These are phyloP conservation scores for Hyphopichia khmerensis DNA, from an alignment of 1,139 yeast genomes.

Conservation along the genomic window DNA sequence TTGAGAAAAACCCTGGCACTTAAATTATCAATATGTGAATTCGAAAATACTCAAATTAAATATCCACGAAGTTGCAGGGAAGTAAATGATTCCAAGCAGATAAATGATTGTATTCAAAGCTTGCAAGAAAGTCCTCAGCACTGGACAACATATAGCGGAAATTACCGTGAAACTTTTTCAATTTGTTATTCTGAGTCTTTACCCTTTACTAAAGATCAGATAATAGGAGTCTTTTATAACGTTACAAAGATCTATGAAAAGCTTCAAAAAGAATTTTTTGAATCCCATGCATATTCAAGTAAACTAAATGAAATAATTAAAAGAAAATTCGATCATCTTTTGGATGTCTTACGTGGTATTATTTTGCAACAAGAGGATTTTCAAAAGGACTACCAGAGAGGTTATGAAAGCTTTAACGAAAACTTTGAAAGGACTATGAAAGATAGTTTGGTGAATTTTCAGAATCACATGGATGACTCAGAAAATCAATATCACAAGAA, in stretches of 20 bases:
- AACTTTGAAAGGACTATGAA: neutral
- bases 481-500: neutral
- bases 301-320: conserved; percentile 7
- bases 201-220: conserved; percentile 53
- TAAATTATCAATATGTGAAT: conserved; percentile 54
- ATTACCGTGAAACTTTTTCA: conserved; percentile 47
- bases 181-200: conserved; percentile 51
- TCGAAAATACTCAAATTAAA: conserved; percentile 39
- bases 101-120: conserved; percentile 35
- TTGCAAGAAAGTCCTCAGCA: conserved; percentile 49
- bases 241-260: conserved; percentile 35
- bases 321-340: conserved; percentile 6
- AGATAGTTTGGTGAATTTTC: conserved; percentile 2
- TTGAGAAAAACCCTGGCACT: conserved; percentile 43
- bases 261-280: conserved; percentile 17
- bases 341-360: neutral
- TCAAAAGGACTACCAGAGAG: neutral
- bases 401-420: conserved; percentile 6
- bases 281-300: conserved; percentile 12
- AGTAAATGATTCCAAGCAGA: conserved; percentile 10
- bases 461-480: conserved; percentile 3
- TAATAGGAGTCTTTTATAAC: conserved; percentile 44
- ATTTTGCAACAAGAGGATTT: neutral
- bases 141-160: conserved; percentile 64
- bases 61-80: conserved; percentile 34